Percentiles rank a stretch among this genome's conserved stretches.
Evolutionary conservation across 2,329 filamentous ascomycete genomes (phyloP).

Genomic region (Neodidymelliopsis sp.): DNA sequence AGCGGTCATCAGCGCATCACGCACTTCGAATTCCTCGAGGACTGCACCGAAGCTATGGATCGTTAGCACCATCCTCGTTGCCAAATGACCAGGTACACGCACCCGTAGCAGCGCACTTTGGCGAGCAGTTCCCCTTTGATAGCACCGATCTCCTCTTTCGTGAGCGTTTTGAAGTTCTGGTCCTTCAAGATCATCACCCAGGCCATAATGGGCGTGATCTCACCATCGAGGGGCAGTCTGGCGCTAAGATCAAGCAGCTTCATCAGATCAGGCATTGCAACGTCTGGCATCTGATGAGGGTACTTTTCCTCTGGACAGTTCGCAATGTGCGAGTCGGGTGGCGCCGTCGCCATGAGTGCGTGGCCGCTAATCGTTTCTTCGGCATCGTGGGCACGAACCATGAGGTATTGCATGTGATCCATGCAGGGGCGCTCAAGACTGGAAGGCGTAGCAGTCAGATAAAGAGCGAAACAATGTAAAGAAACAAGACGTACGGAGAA

Average conservation of each 20-base stretch:
- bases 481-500: conserved; percentile 36
- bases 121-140: conserved; percentile 76
- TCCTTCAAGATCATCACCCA: conserved; percentile 78
- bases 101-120: conserved; percentile 95
- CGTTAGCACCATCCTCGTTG: conserved; percentile 13
- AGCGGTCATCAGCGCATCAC: conserved; percentile 78
- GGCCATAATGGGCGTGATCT: conserved; percentile 95
- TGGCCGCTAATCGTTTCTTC: conserved; percentile 77
- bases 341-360: conserved; percentile 90
- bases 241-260: conserved; percentile 86
- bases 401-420: conserved; percentile 83
- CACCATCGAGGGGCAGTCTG: conserved; percentile 82
- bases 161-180: conserved; percentile 68
- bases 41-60: conserved; percentile 69
- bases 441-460: conserved; percentile 41
- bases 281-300: conserved; percentile 78
- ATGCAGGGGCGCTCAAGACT: conserved; percentile 94
- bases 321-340: conserved; percentile 71
- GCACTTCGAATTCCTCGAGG: conserved; percentile 75
- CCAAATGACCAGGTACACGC: conserved; percentile 50
- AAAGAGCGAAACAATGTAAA: conserved; percentile 30
- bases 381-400: conserved; percentile 63
- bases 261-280: conserved; percentile 74
- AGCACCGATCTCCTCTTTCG: conserved; percentile 70
- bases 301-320: conserved; percentile 64